Evolutionary conservation across 1,139 yeast species (phyloP).

Genomic region (Kurtzmaniella natalensis): DNA sequence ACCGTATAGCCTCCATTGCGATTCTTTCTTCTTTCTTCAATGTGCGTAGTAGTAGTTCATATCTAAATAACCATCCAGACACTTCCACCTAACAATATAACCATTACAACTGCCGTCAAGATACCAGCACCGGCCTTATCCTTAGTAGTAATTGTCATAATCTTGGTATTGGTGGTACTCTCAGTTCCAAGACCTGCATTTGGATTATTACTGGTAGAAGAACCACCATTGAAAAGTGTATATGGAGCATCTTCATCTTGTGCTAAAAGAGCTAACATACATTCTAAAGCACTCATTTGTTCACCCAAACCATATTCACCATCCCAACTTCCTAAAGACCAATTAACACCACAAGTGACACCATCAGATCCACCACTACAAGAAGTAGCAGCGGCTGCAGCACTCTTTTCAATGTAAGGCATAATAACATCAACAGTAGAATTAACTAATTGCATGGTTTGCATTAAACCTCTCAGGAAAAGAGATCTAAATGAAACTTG

Average conservation of each 20-base stretch:
- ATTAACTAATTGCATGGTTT: slow-evolving; percentile 56
- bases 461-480: slow-evolving; percentile 61
- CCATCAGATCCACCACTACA: slow-evolving; percentile 74
- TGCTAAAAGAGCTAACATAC: slow-evolving; percentile 37
- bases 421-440: slow-evolving; percentile 37
- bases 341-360: slow-evolving; percentile 71
- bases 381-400: slow-evolving; percentile 64
- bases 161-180: slow-evolving; percentile 25
- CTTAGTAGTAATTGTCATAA: slow-evolving; percentile 26
- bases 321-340: slow-evolving; percentile 60
- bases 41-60: no score
- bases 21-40: no score
- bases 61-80: slow-evolving; percentile 42
- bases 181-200: slow-evolving; percentile 40
- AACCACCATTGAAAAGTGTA: slow-evolving; percentile 43
- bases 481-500: slow-evolving; percentile 77
- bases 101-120: slow-evolving; percentile 40
- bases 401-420: slow-evolving; percentile 45
- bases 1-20: no score
- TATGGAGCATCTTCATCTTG: slow-evolving; percentile 24
- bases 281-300: slow-evolving; percentile 72
- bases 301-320: slow-evolving; percentile 72
- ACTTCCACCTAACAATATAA: slow-evolving; percentile 33
- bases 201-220: slow-evolving; percentile 36
- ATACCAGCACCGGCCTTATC: slow-evolving; percentile 50